A percentile compares a stretch with the other conserved stretches of the same genome.
Conservation (phyloP, 1,139 yeast species). For the Ashbya aceris region DNA sequence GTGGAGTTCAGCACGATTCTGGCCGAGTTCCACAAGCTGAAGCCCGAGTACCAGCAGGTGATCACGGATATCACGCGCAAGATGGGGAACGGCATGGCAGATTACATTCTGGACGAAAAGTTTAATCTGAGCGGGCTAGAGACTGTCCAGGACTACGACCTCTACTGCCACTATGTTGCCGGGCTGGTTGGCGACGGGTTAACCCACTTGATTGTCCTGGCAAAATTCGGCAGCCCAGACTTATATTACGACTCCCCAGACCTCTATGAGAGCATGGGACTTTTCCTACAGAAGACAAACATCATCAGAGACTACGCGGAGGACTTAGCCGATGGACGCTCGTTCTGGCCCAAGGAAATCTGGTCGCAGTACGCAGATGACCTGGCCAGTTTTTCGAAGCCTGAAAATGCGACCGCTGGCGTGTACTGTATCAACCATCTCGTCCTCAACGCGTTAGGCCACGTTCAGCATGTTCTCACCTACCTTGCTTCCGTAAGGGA, state of each 20-base stretch:
- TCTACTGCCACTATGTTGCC: conserved; percentile 94
- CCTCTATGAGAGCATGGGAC: conserved; percentile 82
- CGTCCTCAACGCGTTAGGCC: conserved; percentile 69
- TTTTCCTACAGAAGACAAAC: conserved; percentile 89
- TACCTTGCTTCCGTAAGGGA: conserved; percentile 74
- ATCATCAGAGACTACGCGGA: conserved; percentile 93
- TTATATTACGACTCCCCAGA: conserved; percentile 43
- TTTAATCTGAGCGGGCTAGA: conserved; percentile 72
- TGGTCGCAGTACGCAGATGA: conserved; percentile 75
- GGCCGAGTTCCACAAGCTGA: conserved; percentile 60
- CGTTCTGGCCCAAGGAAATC: conserved; percentile 93
- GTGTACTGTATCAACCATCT: conserved; percentile 72
- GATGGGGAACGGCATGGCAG: conserved; percentile 99
- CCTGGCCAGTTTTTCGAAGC: conserved; percentile 48
- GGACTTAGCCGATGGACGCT: conserved; percentile 83
- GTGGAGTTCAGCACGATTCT: conserved; percentile 65
- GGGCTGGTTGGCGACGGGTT: conserved; percentile 96
- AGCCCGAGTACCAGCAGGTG: conserved; percentile 69
- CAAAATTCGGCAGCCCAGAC: conserved; percentile 49
- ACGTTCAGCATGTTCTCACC: conserved; percentile 66
- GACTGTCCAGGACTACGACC: conserved; percentile 73
- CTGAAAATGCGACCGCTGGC: conserved; percentile 44
- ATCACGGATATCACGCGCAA: conserved; percentile 64
- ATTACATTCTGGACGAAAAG: conserved; percentile 69
- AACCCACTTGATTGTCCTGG: conserved; percentile 67